Conservation (phyloP, 164 flowering plant genomes). For the Umbilicus rupestris region DNA sequence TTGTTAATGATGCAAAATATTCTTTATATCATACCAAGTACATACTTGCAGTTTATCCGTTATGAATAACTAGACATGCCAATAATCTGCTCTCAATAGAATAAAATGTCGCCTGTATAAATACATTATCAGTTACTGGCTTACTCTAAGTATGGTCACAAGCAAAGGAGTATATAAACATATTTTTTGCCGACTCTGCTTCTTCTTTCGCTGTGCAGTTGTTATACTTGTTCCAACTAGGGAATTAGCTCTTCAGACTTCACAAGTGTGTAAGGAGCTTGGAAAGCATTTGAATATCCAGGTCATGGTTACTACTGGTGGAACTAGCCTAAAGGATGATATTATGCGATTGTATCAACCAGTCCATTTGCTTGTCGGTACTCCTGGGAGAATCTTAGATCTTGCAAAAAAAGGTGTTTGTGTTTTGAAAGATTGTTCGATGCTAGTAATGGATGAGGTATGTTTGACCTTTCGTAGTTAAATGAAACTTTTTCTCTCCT, state of each 20-base stretch:
- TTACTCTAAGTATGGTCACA: neutral
- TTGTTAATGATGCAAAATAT: neutral
- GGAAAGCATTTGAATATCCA: conserved; percentile 90
- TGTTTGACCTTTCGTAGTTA: neutral
- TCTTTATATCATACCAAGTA: neutral
- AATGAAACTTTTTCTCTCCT: neutral
- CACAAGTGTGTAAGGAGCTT: conserved; percentile 97
- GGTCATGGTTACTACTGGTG: conserved; percentile 97
- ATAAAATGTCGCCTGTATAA: neutral
- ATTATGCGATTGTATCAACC: conserved; percentile 98
- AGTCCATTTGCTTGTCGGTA: conserved; percentile 93
- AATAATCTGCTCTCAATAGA: neutral
- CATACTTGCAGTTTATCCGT: neutral
- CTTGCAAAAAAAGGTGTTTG: conserved; percentile 92
- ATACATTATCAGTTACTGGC: neutral
- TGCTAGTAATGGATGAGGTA: conserved; percentile 99
- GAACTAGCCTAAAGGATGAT: conserved; percentile 94
- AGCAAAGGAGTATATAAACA: neutral
- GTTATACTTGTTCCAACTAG: conserved; percentile 90
- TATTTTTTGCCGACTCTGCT: neutral
- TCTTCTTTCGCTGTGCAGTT: conserved; percentile 33
- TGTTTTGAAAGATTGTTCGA: conserved; percentile 64
- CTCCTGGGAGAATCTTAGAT: conserved; percentile 94
- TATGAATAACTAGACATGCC: neutral
- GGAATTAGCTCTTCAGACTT: conserved; percentile 95